Conservation (phyloP, 2,329 filamentous ascomycete genomes). For the Fragosphaeria purpurea region DNA sequence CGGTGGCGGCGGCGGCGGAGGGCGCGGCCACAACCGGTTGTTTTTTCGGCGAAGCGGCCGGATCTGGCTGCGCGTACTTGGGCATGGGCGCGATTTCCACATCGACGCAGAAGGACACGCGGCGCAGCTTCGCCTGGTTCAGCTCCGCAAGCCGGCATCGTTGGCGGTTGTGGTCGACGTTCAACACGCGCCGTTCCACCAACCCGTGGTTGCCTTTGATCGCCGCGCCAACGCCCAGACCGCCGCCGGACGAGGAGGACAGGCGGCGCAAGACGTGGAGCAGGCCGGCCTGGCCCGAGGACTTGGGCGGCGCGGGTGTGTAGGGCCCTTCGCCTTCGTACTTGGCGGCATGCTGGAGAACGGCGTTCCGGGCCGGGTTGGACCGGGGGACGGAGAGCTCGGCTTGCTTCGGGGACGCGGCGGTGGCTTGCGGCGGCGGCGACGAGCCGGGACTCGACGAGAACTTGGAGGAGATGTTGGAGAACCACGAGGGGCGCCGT, state of each 20-base stretch:
- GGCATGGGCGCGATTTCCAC: constrained; percentile 91
- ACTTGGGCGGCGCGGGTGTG: constrained; percentile 63
- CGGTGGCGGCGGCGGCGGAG: constrained; percentile 24
- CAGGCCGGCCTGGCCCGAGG: constrained; percentile 54
- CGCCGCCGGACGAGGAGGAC: constrained; percentile 56
- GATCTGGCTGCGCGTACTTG: constrained; percentile 57
- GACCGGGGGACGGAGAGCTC: constrained; percentile 39
- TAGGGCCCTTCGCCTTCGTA: constrained; percentile 56
- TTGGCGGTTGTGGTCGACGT: constrained; percentile 71
- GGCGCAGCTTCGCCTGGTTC: constrained; percentile 67
- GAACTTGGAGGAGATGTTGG: constrained; percentile 87
- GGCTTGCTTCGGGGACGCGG: constrained; percentile 26
- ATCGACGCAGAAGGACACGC: constrained; percentile 92
- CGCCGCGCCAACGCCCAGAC: constrained; percentile 31
- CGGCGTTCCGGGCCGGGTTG: constrained; percentile 44
- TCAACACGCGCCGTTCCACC: constrained; percentile 72
- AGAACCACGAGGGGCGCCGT: constrained; percentile 79
- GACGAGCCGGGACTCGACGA: constrained; percentile 39
- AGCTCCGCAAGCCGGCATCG: constrained; percentile 72
- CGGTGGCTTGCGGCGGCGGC: constrained; percentile 24
- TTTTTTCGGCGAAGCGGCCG: constrained; percentile 14
- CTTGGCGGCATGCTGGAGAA: constrained; percentile 46
- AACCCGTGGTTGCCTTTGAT: constrained; percentile 50
- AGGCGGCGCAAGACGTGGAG: constrained; percentile 74
- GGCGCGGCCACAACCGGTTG: no score